phyloP scores from a whole-genome alignment of 2,329 filamentous ascomycete genomes.

The Beauveria bassiana region DNA sequence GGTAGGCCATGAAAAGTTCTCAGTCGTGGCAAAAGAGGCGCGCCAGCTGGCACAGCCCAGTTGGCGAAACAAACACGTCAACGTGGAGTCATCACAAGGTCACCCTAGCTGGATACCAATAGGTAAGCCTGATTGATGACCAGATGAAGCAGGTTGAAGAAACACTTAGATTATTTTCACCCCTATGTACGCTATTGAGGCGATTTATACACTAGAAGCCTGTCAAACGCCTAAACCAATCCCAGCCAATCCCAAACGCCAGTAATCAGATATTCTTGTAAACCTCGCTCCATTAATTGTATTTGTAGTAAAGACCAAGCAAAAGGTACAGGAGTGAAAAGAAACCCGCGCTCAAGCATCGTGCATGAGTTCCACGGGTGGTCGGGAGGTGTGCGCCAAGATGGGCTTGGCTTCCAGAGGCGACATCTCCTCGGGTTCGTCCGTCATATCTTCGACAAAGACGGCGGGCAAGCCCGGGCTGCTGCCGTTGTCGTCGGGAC shows the following conservation, averaged over 20 bases:
- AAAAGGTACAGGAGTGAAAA: background rate
- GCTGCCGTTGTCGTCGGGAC: conserved; percentile 47
- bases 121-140: background rate
- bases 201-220: background rate
- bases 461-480: conserved; percentile 55
- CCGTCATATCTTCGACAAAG: conserved; percentile 60
- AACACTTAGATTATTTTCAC: background rate
- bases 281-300: background rate
- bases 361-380: conserved; percentile 59
- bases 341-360: conserved; percentile 21
- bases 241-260: conserved; percentile 1
- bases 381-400: conserved; percentile 52
- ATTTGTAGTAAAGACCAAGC: background rate
- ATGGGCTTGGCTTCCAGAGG: conserved; percentile 40
- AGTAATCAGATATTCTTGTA: background rate
- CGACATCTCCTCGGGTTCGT: conserved; percentile 40
- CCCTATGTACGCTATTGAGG: background rate
- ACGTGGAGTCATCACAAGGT: background rate
- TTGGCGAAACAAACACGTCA: background rate
- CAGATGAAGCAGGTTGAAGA: background rate
- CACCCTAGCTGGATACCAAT: too few relatives aligned
- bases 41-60: background rate
- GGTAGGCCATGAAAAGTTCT: too few relatives aligned
- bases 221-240: background rate
- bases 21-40: background rate